Evolutionary conservation across 805 yeast species (phyloP).

Genomic region (Sporopachydermia lactativora): DNA sequence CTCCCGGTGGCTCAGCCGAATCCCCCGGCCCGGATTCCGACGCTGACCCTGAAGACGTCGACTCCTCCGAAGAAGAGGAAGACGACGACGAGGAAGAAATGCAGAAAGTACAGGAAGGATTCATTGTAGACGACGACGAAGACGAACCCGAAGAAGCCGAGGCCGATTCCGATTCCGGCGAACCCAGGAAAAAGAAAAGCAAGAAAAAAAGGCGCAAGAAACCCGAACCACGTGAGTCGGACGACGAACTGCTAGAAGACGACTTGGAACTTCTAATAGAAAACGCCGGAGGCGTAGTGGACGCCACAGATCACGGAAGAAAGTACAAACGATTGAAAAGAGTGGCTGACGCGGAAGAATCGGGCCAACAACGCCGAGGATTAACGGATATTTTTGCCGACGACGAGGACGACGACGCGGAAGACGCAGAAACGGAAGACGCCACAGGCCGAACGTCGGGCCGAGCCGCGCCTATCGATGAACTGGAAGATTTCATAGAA

Average conservation of each 20-base stretch:
- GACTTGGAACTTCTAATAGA: constrained; percentile 87
- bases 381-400: constrained; percentile 64
- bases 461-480: constrained; percentile 36
- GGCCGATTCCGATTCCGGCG: constrained; percentile 10
- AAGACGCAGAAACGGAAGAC: constrained; percentile 21
- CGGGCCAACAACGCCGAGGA: constrained; percentile 20
- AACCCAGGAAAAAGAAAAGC: constrained; percentile 4
- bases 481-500: constrained; percentile 93
- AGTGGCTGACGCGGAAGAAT: constrained; percentile 35
- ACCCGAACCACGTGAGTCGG: constrained; percentile 29
- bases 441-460: constrained; percentile 16
- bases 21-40: constrained; percentile 28
- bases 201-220: constrained; percentile 11
- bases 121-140: constrained; percentile 86
- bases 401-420: constrained; percentile 26
- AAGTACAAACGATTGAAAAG: constrained; percentile 76
- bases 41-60: constrained; percentile 35
- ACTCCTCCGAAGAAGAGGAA: constrained; percentile 83
- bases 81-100: constrained; percentile 90
- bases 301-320: constrained; percentile 10
- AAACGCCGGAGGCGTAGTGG: constrained; percentile 57
- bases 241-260: constrained; percentile 80
- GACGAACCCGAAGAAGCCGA: constrained; percentile 40
- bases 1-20: constrained; percentile 15
- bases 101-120: constrained; percentile 61